Percentiles rank a stretch among this genome's conserved stretches.
Conservation (phyloP, 371 early-diverging fungal genomes). For the Haplosporangium sp. region DNA sequence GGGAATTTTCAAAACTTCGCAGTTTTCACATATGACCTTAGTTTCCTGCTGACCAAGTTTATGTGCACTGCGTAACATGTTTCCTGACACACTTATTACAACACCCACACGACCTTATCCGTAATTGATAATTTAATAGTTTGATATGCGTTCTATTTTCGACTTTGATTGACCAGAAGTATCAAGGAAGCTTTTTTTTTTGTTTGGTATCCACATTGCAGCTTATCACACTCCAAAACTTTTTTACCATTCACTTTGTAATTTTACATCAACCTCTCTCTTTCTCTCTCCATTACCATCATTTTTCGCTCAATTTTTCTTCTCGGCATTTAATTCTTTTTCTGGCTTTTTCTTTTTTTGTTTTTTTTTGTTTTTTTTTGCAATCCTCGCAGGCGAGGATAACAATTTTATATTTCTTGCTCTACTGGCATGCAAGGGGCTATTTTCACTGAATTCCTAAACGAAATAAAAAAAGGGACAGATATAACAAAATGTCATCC, state of each 20-base stretch:
- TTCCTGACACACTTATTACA: too few species aligned
- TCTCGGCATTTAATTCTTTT: background rate
- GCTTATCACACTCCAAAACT: too few species aligned
- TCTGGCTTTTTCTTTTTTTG: too few species aligned
- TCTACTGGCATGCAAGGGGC: background rate
- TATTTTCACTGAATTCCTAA: background rate
- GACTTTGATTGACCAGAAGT: too few species aligned
- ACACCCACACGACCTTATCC: background rate
- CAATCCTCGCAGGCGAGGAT: background rate
- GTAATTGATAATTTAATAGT: too few species aligned
- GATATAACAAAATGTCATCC: conserved; percentile 26
- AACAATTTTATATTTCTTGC: background rate
- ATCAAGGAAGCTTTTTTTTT: too few species aligned
- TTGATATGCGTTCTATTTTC: too few species aligned
- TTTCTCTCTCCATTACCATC: too few species aligned
- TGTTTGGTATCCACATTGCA: too few species aligned
- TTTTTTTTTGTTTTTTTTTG: background rate
- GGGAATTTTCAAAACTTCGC: background rate
- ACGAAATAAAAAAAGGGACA: background rate
- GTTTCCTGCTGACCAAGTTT: background rate
- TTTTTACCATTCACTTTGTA: too few species aligned
- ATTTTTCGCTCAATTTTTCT: background rate
- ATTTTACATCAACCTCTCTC: too few species aligned
- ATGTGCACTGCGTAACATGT: too few species aligned
- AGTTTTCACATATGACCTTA: background rate